Conservation (phyloP, 2,329 filamentous ascomycete species). For the Exserohilum turcica region DNA sequence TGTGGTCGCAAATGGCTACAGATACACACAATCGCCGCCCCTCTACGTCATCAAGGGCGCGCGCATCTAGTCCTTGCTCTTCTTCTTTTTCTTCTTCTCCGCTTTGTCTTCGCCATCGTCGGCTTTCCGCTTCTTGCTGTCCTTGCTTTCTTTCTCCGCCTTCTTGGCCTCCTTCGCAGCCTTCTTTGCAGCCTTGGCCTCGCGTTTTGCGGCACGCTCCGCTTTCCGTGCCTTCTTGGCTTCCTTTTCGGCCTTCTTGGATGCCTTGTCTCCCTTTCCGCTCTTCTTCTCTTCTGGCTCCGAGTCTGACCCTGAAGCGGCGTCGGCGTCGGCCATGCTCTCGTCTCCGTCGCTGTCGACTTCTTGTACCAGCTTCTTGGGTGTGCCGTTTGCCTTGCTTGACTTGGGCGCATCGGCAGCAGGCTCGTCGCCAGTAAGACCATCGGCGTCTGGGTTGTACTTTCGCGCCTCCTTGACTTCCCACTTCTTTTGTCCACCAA, state of each 20-base stretch:
- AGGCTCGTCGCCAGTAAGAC: conserved; percentile 71
- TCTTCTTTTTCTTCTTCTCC: conserved; percentile 70
- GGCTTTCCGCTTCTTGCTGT: conserved; percentile 54
- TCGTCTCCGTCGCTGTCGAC: conserved; percentile 51
- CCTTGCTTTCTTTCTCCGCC: conserved; percentile 60
- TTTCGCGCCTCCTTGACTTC: conserved; percentile 90
- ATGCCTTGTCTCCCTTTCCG: conserved; percentile 44
- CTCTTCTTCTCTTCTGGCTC: conserved; percentile 41
- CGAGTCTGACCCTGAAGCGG: conserved; percentile 46
- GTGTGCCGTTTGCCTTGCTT: conserved; percentile 52
- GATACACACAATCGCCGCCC: conserved; percentile 9
- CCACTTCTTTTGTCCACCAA: conserved; percentile 70
- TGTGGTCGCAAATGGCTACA: conserved; percentile 16
- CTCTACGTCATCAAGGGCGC: conserved; percentile 8
- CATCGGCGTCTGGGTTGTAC: conserved; percentile 95
- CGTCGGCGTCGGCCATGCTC: conserved; percentile 45
- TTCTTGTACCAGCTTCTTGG: conserved; percentile 56
- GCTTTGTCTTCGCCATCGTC: conserved; percentile 21
- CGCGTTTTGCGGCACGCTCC: conserved; percentile 46
- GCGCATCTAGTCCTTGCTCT: conserved; percentile 52
- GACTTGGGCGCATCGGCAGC: conserved; percentile 52
- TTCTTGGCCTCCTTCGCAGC: conserved; percentile 57
- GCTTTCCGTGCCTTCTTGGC: conserved; percentile 53
- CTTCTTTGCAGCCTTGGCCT: conserved; percentile 59
- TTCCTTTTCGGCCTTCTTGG: conserved; percentile 50